phyloP scores from a whole-genome alignment of 2,329 filamentous ascomycete genomes.

The Aspergillus amoenus region DNA sequence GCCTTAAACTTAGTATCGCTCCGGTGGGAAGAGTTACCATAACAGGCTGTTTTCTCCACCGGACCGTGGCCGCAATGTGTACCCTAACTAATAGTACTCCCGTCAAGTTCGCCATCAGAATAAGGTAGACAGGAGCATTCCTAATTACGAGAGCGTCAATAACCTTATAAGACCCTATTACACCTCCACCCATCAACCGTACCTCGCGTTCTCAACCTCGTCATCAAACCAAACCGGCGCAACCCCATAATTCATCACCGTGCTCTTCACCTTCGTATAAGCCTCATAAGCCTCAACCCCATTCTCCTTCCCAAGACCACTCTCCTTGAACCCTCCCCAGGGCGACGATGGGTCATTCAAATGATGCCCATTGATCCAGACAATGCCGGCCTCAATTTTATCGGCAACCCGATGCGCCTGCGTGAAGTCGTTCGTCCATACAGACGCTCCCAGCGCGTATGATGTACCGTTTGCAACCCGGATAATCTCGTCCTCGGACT shows the following conservation, averaged over 20 bases:
- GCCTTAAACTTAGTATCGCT: no score
- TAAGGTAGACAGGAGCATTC: no score
- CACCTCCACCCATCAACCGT: slow-evolving; percentile 47
- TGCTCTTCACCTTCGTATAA: slow-evolving; percentile 51
- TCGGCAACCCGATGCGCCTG: slow-evolving; percentile 50
- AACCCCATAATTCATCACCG: slow-evolving; percentile 62
- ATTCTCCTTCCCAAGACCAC: slow-evolving; percentile 72
- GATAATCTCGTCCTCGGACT: slow-evolving; percentile 49
- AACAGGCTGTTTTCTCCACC: no score
- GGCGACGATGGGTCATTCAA: slow-evolving; percentile 70
- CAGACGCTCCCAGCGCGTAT: slow-evolving; percentile 51
- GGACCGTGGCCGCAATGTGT: no score
- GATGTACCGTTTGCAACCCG: slow-evolving; percentile 50
- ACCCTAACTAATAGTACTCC: no score
- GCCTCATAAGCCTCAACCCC: slow-evolving; percentile 62
- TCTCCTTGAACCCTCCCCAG: slow-evolving; percentile 66
- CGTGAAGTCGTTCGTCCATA: slow-evolving; percentile 52
- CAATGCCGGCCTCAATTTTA: slow-evolving; percentile 50
- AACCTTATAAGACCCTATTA: background rate
- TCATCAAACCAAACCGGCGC: slow-evolving; percentile 70
- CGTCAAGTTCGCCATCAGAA: no score
- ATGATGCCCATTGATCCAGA: slow-evolving; percentile 59
- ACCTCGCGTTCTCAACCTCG: slow-evolving; percentile 56
- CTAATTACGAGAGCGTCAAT: no score
- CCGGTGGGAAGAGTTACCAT: no score